Conservation (phyloP, 1,284 basidiomycete genomes). For the Boletellus deceptivus region DNA sequence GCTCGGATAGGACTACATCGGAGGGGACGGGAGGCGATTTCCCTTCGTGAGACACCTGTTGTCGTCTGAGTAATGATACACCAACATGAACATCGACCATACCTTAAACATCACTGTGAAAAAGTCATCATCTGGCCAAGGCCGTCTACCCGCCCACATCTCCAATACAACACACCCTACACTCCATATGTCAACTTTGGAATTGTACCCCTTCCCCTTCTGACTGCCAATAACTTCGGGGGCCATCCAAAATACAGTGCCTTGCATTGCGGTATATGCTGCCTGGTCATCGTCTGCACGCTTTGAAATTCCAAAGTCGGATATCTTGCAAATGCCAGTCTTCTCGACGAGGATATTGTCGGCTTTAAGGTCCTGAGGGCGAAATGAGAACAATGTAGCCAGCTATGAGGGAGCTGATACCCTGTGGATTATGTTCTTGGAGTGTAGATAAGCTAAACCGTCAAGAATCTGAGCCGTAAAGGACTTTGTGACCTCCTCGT, state of each 20-base stretch:
- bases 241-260: slow-evolving; percentile 99
- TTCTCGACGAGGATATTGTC: slow-evolving; percentile 98
- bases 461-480: slow-evolving; percentile 92
- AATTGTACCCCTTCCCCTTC: slow-evolving; percentile 81
- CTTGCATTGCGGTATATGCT: slow-evolving; percentile 88
- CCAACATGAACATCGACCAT: slow-evolving; percentile 17
- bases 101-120: slow-evolving; percentile 95
- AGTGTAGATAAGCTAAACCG: slow-evolving; percentile 93
- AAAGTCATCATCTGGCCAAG: slow-evolving; percentile 89
- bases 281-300: slow-evolving; percentile 84
- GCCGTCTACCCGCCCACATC: slow-evolving; percentile 95
- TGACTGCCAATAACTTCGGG: slow-evolving; percentile 91
- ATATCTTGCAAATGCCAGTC: slow-evolving; percentile 94
- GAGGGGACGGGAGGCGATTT: slow-evolving; percentile 87
- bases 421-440: slow-evolving; percentile 88
- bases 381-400: slow-evolving; percentile 7
- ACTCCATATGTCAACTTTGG: slow-evolving; percentile 98
- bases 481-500: slow-evolving; percentile 89
- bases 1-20: slow-evolving; percentile 71
- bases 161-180: slow-evolving; percentile 96
- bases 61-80: slow-evolving; percentile 7
- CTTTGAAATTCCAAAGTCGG: slow-evolving; percentile 97
- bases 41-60: slow-evolving; percentile 76
- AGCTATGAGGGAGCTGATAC: slow-evolving; percentile 40
- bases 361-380: slow-evolving; percentile 85